Percentiles rank a stretch among this genome's conserved stretches.
Evolutionary conservation across 2,329 filamentous ascomycete species (phyloP).

Genomic region (Penicillium palitans): DNA sequence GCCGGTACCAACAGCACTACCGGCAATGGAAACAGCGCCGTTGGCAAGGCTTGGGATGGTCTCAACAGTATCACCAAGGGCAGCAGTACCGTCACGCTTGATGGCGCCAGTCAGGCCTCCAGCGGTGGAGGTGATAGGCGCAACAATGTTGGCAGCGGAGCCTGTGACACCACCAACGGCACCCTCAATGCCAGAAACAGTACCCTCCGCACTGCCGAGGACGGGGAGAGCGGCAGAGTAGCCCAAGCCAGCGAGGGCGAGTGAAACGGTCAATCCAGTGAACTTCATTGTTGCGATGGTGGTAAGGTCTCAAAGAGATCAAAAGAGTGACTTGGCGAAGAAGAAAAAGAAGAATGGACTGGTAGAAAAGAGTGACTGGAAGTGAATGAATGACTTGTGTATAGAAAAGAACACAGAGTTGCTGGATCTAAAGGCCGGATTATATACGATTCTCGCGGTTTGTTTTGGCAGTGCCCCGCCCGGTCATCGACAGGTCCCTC

Average conservation of each 20-base stretch:
- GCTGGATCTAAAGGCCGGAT: slow-evolving; percentile 6
- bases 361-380: slow-evolving; percentile 24
- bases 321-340: slow-evolving; percentile 27
- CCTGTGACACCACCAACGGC: slow-evolving; percentile 1
- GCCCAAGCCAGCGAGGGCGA: slow-evolving; percentile 34
- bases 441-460: slow-evolving; percentile 26
- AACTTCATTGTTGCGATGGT: slow-evolving; percentile 37
- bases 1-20: slow-evolving; percentile 18
- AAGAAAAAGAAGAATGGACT: not conserved
- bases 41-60: slow-evolving; percentile 16
- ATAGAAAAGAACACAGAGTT: slow-evolving; percentile 2
- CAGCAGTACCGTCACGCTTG: slow-evolving; percentile 13
- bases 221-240: slow-evolving; percentile 33
- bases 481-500: slow-evolving; percentile 16
- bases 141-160: not conserved
- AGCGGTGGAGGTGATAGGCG: not conserved
- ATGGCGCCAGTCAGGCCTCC: not conserved
- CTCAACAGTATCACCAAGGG: not conserved
- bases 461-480: slow-evolving; percentile 17
- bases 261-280: slow-evolving; percentile 34
- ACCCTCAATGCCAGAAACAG: slow-evolving; percentile 9
- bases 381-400: slow-evolving; percentile 23
- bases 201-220: slow-evolving; percentile 6
- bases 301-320: slow-evolving; percentile 1
- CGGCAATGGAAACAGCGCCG: slow-evolving; percentile 15